Evolutionary conservation across 495 filamentous ascomycete genomes (phyloP), one percentile per base, ranked within the genome.

Genomic region (Aspergillus conjunctus): DNA sequence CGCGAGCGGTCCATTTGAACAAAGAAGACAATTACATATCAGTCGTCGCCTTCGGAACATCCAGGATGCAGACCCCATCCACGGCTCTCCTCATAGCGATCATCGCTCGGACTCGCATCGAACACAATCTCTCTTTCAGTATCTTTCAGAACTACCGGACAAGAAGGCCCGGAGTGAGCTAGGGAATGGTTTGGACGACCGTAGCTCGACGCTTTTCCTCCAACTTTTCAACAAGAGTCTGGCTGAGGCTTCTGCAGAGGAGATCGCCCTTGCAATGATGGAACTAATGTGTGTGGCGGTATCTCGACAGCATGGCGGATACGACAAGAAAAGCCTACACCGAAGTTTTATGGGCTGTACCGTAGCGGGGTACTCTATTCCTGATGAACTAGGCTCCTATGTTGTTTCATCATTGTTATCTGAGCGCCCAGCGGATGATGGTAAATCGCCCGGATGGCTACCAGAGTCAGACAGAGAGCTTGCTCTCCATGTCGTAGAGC

Each of bases 151-250:
- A 18, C 46, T 78, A 32, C 53, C 74, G 20, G 55, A 63, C 44
- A 65, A 73, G 4, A 64, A 71, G 46, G 74, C 73, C 15, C 57
- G 68, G 6, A 56, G 49, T 37, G 61, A 73, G 31, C 65, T 87
- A 45, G 82, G 83, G 7, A 46, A 58, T 33, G 75, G 74, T 9
- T 69, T 69, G 11, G 63, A 71, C 11, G 83, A 83, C 63, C 59
- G 41, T 8, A 51, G 61, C 1, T 81, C 82, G 6, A 86, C 81
- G 6, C 58, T 76, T 7, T 86, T 85, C 59, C 64, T 86, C 30
- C 66, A 60, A 14, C 72, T 73, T 18, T 80, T 85, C 33, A 71
- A 85, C 56, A 58, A 67, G 17, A 66, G 66, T 5, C 59, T 80
- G 7, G 57, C 73, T 7, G 32, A 54, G 3, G 66, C 72, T 39